Percentiles rank a stretch among this genome's conserved stretches.
These are phyloP conservation scores for Magnusiomyces tetraspermus DNA, from an alignment of 1,139 yeast species.

Conservation along the genomic window DNA sequence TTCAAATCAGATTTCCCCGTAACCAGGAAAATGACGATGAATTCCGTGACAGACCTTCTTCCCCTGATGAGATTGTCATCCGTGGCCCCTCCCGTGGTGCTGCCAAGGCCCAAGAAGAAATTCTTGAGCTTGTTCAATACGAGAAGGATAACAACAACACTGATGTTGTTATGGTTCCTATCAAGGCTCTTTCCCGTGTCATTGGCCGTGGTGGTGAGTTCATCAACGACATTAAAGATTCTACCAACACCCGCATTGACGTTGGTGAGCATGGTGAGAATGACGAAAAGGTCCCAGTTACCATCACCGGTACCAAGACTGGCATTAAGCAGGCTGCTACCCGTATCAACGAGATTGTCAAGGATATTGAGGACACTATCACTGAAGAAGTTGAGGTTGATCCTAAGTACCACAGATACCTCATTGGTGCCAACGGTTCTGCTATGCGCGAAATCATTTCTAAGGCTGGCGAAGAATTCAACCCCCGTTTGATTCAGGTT, in stretches of 20 bases:
- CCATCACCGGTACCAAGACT: constrained; percentile 68
- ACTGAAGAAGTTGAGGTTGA: constrained; percentile 59
- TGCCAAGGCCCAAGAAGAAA: constrained; percentile 74
- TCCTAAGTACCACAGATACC: constrained; percentile 65
- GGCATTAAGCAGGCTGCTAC: constrained; percentile 69
- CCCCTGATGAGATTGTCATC: constrained; percentile 57
- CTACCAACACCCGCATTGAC: constrained; percentile 66
- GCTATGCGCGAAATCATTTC: constrained; percentile 64
- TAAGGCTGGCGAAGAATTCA: constrained; percentile 56
- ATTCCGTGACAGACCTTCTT: constrained; percentile 18
- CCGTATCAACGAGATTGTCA: constrained; percentile 53
- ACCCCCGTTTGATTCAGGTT: constrained; percentile 54
- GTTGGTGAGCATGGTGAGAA: constrained; percentile 40
- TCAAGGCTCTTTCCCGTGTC: constrained; percentile 65
- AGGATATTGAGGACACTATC: constrained; percentile 57
- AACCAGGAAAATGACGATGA: constrained; percentile 34
- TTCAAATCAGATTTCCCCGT: constrained; percentile 66
- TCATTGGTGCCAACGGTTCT: constrained; percentile 77
- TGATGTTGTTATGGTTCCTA: constrained; percentile 55
- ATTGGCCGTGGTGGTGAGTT: constrained; percentile 86
- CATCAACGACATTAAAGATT: constrained; percentile 75
- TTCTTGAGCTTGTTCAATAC: constrained; percentile 72
- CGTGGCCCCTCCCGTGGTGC: constrained; percentile 92
- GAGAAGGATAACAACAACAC: constrained; percentile 81
- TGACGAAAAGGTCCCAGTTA: constrained; percentile 42